phyloP scores from a whole-genome alignment of 1,139 yeast genomes.

The Saccharomyces uvarum region DNA sequence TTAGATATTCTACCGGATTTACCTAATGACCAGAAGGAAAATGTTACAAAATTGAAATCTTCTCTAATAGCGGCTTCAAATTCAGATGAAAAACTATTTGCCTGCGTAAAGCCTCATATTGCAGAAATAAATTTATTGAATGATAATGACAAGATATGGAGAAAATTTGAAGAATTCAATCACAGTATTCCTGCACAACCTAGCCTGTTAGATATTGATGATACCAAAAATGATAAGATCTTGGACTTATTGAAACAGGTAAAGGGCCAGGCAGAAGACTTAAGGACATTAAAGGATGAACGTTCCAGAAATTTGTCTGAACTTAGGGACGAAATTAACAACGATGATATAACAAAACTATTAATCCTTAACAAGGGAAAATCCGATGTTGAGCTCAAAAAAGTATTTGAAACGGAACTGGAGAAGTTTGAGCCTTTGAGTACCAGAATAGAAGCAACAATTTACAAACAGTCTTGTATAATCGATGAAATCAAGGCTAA shows the following conservation, averaged over 20 bases:
- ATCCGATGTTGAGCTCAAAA: constrained; percentile 49
- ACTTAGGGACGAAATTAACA: constrained; percentile 62
- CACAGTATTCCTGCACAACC: constrained; percentile 28
- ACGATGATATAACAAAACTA: constrained; percentile 79
- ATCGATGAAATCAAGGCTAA: constrained; percentile 49
- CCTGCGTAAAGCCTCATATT: constrained; percentile 34
- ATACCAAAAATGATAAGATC: constrained; percentile 33
- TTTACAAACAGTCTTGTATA: constrained; percentile 52
- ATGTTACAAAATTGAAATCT: constrained; percentile 26
- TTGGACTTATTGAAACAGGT: constrained; percentile 32
- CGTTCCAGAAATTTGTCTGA: constrained; percentile 54
- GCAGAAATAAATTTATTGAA: constrained; percentile 34
- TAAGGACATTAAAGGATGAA: constrained; percentile 48
- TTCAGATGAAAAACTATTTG: constrained; percentile 55
- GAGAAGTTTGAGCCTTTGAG: constrained; percentile 68
- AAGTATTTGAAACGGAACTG: constrained; percentile 64
- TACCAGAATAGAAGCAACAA: constrained; percentile 58
- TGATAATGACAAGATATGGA: constrained; percentile 30
- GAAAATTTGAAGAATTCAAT: constrained; percentile 24
- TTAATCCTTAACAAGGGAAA: constrained; percentile 60
- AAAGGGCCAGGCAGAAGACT: constrained; percentile 41
- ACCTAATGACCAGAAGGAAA: constrained; percentile 25
- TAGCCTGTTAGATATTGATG: constrained; percentile 60
- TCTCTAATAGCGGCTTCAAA: constrained; percentile 61
- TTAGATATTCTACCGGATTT: constrained; percentile 22